phyloP scores from a whole-genome alignment of 2,329 filamentous ascomycete genomes.

The Penicillium crustosum region DNA sequence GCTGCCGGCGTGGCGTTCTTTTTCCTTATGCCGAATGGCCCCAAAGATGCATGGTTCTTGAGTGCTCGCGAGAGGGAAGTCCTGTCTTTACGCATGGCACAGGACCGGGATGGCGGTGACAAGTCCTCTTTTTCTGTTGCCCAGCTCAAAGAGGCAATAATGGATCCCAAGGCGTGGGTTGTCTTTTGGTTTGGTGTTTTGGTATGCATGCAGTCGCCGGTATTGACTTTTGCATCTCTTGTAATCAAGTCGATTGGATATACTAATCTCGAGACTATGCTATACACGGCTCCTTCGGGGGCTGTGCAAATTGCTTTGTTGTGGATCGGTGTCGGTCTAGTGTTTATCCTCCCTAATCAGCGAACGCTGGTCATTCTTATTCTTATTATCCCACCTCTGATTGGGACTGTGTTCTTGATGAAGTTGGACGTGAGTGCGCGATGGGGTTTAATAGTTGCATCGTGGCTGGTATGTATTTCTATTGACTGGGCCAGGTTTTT shows the following conservation, averaged over 20 bases:
- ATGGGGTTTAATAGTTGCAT: conserved; percentile 52
- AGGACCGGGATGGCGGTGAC: conserved; percentile 44
- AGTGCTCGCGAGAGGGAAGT: conserved; percentile 46
- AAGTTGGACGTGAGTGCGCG: conserved; percentile 41
- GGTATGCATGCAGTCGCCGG: conserved; percentile 49
- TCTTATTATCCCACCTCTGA: conserved; percentile 46
- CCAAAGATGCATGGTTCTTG: conserved; percentile 53
- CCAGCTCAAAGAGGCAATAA: conserved; percentile 48
- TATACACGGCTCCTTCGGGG: conserved; percentile 51
- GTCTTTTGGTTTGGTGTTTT: conserved; percentile 50
- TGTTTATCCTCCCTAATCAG: conserved; percentile 41
- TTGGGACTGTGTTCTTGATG: conserved; percentile 48
- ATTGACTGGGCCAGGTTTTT: background rate
- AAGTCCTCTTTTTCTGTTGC: conserved; percentile 46
- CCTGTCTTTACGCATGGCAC: conserved; percentile 39
- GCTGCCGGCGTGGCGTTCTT: conserved; percentile 48
- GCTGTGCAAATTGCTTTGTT: conserved; percentile 49
- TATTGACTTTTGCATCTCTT: conserved; percentile 52
- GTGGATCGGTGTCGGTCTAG: conserved; percentile 49
- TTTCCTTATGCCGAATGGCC: conserved; percentile 42
- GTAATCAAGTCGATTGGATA: conserved; percentile 52
- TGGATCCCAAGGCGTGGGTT: conserved; percentile 48
- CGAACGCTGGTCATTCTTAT: conserved; percentile 43
- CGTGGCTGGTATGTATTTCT: conserved; percentile 45
- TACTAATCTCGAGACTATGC: conserved; percentile 47